Percentiles rank a stretch among this genome's conserved stretches.
phyloP scores from a whole-genome alignment of 352 stramenopile species.

The Albugo candida region DNA sequence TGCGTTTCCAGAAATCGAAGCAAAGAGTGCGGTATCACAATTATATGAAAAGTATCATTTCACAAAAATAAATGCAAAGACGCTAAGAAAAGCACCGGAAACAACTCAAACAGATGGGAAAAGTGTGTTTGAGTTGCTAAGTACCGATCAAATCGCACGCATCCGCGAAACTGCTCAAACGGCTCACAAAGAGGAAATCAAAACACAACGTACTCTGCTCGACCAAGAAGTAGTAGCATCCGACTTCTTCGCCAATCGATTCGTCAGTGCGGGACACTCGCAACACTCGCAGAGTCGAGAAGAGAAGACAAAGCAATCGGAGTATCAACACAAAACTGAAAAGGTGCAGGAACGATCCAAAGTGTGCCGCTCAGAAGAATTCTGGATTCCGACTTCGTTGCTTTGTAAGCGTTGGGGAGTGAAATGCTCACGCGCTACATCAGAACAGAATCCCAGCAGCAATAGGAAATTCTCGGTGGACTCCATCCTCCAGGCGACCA shows the following conservation, averaged over 20 bases:
- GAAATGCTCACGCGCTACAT: constrained; percentile 14
- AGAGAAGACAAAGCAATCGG: constrained; percentile 1
- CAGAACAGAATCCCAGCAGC: background rate
- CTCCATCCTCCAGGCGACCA: background rate
- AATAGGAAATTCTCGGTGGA: background rate
- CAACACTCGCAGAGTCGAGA: constrained; percentile 1
- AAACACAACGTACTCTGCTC: too few relatives aligned
- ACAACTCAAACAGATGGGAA: background rate
- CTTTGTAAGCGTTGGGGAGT: constrained; percentile 73
- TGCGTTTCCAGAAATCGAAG: constrained; percentile 19
- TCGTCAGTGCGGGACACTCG: constrained; percentile 24
- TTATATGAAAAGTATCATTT: constrained; percentile 46
- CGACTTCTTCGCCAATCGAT: constrained; percentile 65
- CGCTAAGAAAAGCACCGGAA: constrained; percentile 23
- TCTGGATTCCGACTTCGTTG: constrained; percentile 43
- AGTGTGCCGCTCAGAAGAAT: constrained; percentile 24
- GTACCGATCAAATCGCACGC: constrained; percentile 20
- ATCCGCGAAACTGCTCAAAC: constrained; percentile 18
- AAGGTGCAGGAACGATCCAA: constrained; percentile 10
- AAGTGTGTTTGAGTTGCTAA: constrained; percentile 48
- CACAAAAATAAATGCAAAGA: constrained; percentile 20
- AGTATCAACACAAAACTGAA: constrained; percentile 10
- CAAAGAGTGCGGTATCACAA: constrained; percentile 5
- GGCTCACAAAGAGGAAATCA: background rate
- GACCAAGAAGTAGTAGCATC: constrained; percentile 2